phyloP scores from a whole-genome alignment of 192 early-diverging fungal genomes.

The Umbelopsis isabellina region DNA sequence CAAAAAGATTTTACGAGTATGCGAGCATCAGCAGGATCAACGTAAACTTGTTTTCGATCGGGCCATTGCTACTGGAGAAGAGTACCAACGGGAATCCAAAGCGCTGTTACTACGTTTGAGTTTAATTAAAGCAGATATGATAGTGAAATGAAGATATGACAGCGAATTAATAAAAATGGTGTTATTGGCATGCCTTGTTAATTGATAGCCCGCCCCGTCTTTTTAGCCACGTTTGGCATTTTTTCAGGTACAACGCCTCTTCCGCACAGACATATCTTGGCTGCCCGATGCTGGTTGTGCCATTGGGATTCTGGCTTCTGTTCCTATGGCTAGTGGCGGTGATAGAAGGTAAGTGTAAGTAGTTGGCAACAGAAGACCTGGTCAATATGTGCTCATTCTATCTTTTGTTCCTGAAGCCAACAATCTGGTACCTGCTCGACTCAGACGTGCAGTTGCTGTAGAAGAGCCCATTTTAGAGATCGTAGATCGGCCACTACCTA shows the following conservation, averaged over 20 bases:
- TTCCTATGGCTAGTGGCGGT: background rate
- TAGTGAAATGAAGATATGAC: slow-evolving; percentile 33
- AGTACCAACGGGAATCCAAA: slow-evolving; percentile 65
- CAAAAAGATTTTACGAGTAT: slow-evolving; percentile 66
- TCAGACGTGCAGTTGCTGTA: slow-evolving; percentile 11
- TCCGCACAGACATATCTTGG: background rate
- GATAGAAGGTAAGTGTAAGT: background rate
- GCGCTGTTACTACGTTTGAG: slow-evolving; percentile 68
- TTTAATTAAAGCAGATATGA: slow-evolving; percentile 57
- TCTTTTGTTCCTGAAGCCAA: background rate
- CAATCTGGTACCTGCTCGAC: slow-evolving; percentile 1
- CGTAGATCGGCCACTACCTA: slow-evolving; percentile 10
- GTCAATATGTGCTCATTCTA: too few species aligned
- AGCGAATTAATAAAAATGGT: background rate
- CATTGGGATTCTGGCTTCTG: background rate
- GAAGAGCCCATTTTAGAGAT: slow-evolving; percentile 13
- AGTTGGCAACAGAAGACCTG: too few species aligned
- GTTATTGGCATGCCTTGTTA: slow-evolving; percentile 2
- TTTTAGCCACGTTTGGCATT: background rate
- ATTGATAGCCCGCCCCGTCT: too few species aligned
- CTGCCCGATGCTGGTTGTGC: slow-evolving; percentile 8
- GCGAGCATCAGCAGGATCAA: slow-evolving; percentile 62
- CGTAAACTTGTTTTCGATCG: slow-evolving; percentile 69
- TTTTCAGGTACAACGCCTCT: background rate
- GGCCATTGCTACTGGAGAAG: slow-evolving; percentile 64